These are phyloP conservation scores for Coemansia sp. DNA, from an alignment of 192 early-diverging fungal genomes.

Conservation along the genomic window DNA sequence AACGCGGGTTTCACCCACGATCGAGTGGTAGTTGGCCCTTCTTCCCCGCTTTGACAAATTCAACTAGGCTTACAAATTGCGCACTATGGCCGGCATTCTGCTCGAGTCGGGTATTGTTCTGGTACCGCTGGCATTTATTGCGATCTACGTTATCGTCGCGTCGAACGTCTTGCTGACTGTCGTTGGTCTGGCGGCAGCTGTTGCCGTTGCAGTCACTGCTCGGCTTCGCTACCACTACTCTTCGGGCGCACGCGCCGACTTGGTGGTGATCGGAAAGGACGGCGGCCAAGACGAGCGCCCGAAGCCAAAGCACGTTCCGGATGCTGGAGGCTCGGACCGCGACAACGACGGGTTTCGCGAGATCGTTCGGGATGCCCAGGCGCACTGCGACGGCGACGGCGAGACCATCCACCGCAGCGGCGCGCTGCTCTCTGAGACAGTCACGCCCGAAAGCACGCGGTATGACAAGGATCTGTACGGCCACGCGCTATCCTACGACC, in stretches of 20 bases:
- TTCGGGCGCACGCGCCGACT: slow-evolving; percentile 31
- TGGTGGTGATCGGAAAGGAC: slow-evolving; percentile 13
- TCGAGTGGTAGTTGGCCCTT: no score
- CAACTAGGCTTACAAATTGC: background rate
- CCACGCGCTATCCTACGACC: slow-evolving; percentile 50
- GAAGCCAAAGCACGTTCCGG: background rate
- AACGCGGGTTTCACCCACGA: no score
- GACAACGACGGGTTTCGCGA: slow-evolving; percentile 29
- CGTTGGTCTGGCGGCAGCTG: slow-evolving; percentile 3
- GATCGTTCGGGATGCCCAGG: slow-evolving; percentile 29
- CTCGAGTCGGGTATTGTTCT: slow-evolving; percentile 47
- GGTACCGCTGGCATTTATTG: slow-evolving; percentile 39
- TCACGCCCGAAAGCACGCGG: slow-evolving; percentile 32
- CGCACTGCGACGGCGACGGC: slow-evolving; percentile 29
- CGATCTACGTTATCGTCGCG: slow-evolving; percentile 32
- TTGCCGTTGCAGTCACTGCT: background rate
- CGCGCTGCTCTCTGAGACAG: slow-evolving; percentile 27
- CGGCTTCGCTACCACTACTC: slow-evolving; percentile 50
- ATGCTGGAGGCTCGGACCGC: slow-evolving; percentile 1
- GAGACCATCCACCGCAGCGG: slow-evolving; percentile 39
- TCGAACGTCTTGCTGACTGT: slow-evolving; percentile 35
- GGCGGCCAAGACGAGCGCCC: background rate
- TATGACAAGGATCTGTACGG: slow-evolving; percentile 43
- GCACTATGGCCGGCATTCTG: slow-evolving; percentile 43
- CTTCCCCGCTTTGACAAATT: no score